These are phyloP conservation scores for Penicillium malachiteum DNA, from an alignment of 495 filamentous ascomycete species.

Conservation along the genomic window DNA sequence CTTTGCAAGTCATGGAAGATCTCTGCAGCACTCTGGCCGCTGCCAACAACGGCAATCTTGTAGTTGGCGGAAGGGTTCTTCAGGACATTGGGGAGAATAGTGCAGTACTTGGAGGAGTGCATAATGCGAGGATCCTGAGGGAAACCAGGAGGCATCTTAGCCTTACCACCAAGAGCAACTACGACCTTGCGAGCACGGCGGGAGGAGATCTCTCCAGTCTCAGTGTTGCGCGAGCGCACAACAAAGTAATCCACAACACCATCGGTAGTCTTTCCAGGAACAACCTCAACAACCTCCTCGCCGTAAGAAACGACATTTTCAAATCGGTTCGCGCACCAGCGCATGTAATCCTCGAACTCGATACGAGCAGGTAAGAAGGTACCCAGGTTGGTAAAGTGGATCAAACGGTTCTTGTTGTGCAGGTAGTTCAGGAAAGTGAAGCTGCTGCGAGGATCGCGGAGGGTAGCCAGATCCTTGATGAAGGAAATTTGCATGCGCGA, in stretches of 20 bases:
- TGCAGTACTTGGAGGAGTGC: constrained; percentile 87
- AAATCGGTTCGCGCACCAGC: constrained; percentile 86
- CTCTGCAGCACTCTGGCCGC: constrained; percentile 91
- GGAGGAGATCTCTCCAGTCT: constrained; percentile 50
- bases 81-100: constrained; percentile 58
- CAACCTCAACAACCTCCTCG: constrained; percentile 65
- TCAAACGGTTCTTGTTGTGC: constrained; percentile 70
- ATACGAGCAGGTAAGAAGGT: constrained; percentile 84
- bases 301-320: constrained; percentile 74
- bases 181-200: constrained; percentile 76
- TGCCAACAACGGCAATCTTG: constrained; percentile 79
- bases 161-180: constrained; percentile 78
- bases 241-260: constrained; percentile 52
- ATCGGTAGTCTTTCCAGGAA: constrained; percentile 38
- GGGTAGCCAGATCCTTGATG: constrained; percentile 90
- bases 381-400: constrained; percentile 84
- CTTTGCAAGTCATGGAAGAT: constrained; percentile 86
- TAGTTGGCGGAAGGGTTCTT: constrained; percentile 56
- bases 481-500: constrained; percentile 98
- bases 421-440: constrained; percentile 98
- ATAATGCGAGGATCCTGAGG: constrained; percentile 67
- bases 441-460: constrained; percentile 81
- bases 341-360: constrained; percentile 94
- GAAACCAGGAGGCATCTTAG: constrained; percentile 70
- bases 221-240: constrained; percentile 52